Conservation (phyloP, 768 basidiomycete genomes). For the Suillus variegatus region DNA sequence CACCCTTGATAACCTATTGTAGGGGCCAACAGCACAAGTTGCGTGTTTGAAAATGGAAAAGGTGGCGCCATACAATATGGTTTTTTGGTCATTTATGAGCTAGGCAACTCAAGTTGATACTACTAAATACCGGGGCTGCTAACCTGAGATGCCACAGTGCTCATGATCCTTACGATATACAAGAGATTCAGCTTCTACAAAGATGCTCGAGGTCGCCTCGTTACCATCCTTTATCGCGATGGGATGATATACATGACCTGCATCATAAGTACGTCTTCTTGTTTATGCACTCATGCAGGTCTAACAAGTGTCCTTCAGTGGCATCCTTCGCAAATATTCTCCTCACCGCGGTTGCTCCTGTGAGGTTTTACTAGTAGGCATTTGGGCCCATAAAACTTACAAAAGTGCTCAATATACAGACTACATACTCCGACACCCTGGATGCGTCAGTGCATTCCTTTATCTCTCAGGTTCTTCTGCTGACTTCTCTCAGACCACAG, state of each 20-base stretch:
- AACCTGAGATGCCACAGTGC: not conserved
- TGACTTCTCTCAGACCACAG: not conserved
- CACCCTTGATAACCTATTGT: not conserved
- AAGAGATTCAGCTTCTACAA: not conserved
- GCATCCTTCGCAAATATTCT: not conserved
- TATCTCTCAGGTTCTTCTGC: not conserved
- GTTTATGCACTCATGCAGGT: not conserved
- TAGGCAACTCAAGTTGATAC: not conserved
- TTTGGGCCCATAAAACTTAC: not conserved
- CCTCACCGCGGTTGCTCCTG: not conserved
- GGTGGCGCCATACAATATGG: not conserved
- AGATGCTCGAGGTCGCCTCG: not conserved
- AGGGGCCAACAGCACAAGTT: not conserved
- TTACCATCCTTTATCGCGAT: not conserved
- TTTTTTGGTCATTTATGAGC: constrained; percentile 4
- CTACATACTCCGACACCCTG: not conserved
- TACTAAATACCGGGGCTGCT: not conserved
- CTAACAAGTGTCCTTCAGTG: not conserved
- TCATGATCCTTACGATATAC: not conserved
- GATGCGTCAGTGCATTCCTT: not conserved
- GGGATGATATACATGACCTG: not conserved
- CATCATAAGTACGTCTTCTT: not conserved
- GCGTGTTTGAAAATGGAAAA: not conserved
- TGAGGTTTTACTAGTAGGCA: not conserved
- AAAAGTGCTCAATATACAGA: not conserved